Evolutionary conservation across 345 rosid genomes (phyloP).

Genomic region (Nephelium lappaceum): DNA sequence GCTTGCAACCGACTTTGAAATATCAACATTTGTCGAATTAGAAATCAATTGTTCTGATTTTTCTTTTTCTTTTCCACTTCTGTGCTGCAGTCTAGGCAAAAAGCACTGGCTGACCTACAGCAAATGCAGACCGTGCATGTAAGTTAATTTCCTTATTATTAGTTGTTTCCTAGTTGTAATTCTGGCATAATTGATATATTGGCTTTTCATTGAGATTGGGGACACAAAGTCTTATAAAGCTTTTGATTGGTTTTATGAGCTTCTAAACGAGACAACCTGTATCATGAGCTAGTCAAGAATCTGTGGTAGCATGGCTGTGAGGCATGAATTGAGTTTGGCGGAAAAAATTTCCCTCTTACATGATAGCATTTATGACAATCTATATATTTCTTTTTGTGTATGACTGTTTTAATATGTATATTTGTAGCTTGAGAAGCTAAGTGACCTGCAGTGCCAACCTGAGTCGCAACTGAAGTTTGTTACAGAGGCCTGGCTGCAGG

Average conservation of each 20-base stretch:
- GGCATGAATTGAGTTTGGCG: neutral
- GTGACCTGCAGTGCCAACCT: conserved; percentile 80
- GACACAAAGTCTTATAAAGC: conserved; percentile 19
- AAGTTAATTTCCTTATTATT: conserved; percentile 34
- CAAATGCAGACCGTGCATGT: conserved; percentile 81
- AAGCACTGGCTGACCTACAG: conserved; percentile 75
- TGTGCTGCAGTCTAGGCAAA: conserved; percentile 82
- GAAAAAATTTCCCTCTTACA: neutral
- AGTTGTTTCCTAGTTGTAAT: conserved; percentile 15
- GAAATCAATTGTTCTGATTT: conserved; percentile 17
- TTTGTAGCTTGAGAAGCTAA: conserved; percentile 74
- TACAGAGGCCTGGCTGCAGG: conserved; percentile 92
- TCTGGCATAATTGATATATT: conserved; percentile 14
- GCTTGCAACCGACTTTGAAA: neutral
- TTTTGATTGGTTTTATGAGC: neutral
- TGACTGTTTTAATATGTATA: conserved; percentile 19
- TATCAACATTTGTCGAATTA: neutral
- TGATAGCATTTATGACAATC: neutral
- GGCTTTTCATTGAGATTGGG: neutral
- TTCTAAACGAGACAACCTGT: neutral
- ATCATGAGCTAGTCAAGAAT: conserved; percentile 4
- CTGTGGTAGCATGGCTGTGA: conserved; percentile 7
- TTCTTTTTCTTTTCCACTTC: conserved; percentile 7
- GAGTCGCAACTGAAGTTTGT: conserved; percentile 87
- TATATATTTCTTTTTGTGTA: neutral